Evolutionary conservation across 768 basidiomycete genomes (phyloP), one percentile per base, ranked within the genome.

Genomic region (Kwoniella pini): DNA sequence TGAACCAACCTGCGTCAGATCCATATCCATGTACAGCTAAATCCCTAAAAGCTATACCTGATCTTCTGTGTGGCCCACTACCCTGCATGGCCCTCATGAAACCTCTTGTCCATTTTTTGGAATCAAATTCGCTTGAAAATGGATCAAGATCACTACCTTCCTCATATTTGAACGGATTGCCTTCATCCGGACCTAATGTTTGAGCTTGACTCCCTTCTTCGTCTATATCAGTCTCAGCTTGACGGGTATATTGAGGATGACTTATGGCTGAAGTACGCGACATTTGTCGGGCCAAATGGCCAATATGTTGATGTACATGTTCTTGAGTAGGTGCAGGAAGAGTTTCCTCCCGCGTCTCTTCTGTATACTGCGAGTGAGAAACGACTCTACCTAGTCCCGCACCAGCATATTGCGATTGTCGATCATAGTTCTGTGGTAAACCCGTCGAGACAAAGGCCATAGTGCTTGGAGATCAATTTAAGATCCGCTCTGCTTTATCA

Each of bases 31-130:
- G 71, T 9, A 76, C 77, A 10, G 70, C 75, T 31, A 82, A 75
- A 54, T 80, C 72, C 12, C 63, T 64, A 70, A 79, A 82, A 11
- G 79, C 67, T 49, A 82, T 71, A 60, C 81, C 82, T 31, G 36
- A 60, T 52, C 27, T 50, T 28, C 45, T 63, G 38, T 38, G 46
- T 27, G 27, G 51, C 30, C 43, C 17, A 10, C 51, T 22, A 15
- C 54, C 56, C 44, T 26, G 15, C 30, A 30, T 57, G 33, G 78
- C 53, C 27, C 62, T 61, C 49, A 76, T 67, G 15, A 81, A 50
- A 3, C 64, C 65, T 44, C 73, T 72, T 36, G 77, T 72, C 79
- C 80, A 82, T 36, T 64, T 70, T 38, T 68, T 60, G 10, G 74
- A 72, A 55, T 80, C 72, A 52, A 82, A 82, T 58, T 72, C 72